These are phyloP conservation scores for Saccharomyces hybrid DNA, from an alignment of 1,139 yeast genomes.

Conservation along the genomic window DNA sequence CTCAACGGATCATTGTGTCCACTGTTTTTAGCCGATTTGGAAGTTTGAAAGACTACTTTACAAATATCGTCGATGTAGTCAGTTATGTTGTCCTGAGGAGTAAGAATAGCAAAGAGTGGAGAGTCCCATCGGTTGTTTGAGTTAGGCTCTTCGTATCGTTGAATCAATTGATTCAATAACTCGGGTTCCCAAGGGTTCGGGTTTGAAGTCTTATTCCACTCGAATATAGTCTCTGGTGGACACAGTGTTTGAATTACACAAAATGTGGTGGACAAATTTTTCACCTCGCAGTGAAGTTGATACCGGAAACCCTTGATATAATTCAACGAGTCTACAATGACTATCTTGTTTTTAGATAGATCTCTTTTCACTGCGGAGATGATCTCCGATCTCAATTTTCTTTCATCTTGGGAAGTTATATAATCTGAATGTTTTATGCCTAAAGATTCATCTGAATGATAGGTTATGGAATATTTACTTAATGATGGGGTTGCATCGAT, in stretches of 20 bases:
- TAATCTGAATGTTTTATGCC: conserved; percentile 63
- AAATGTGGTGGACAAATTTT: conserved; percentile 67
- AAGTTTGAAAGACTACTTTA: conserved; percentile 48
- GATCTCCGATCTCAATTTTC: conserved; percentile 74
- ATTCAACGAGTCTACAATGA: conserved; percentile 75
- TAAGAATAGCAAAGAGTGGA: conserved; percentile 41
- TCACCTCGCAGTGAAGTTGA: conserved; percentile 89
- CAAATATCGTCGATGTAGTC: conserved; percentile 51
- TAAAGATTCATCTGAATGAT: conserved; percentile 70
- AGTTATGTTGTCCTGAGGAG: not conserved
- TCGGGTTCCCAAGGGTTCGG: conserved; percentile 56
- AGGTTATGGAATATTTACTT: conserved; percentile 46
- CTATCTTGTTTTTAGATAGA: conserved; percentile 58
- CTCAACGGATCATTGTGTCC: conserved; percentile 19
- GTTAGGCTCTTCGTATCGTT: conserved; percentile 93
- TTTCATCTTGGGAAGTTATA: conserved; percentile 62
- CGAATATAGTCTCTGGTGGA: conserved; percentile 50
- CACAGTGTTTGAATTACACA: conserved; percentile 76
- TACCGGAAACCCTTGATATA: conserved; percentile 94
- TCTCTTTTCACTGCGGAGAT: conserved; percentile 85
- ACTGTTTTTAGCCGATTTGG: conserved; percentile 40
- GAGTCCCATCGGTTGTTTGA: conserved; percentile 87
- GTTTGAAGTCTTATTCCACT: conserved; percentile 36
- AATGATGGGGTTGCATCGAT: conserved; percentile 45
- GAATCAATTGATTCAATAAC: conserved; percentile 58